These are phyloP conservation scores for Parathielavia hyrcaniae DNA, from an alignment of 495 filamentous ascomycete species.

Conservation along the genomic window DNA sequence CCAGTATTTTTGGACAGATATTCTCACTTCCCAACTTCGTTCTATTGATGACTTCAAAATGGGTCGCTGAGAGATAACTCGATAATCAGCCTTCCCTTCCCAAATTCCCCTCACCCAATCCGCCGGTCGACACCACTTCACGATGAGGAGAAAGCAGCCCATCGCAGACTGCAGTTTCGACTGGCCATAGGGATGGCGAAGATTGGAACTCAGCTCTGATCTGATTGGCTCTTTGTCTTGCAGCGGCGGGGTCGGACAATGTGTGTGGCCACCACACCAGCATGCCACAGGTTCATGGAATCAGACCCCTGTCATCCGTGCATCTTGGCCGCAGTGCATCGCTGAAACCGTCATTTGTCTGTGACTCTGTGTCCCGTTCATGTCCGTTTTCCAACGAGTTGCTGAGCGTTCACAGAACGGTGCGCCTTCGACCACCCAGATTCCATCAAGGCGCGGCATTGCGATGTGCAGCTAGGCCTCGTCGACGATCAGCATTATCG, in stretches of 20 bases:
- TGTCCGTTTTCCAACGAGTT: conserved; percentile 6
- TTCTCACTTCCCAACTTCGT: too few relatives aligned
- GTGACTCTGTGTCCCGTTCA: conserved; percentile 3
- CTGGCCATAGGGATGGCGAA: conserved; percentile 18
- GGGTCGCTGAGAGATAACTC: too few relatives aligned
- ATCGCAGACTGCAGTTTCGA: conserved; percentile 29
- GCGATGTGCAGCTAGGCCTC: background rate
- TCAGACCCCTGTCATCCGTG: conserved; percentile 28
- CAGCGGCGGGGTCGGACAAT: conserved; percentile 25
- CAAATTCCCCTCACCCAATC: conserved; percentile 5
- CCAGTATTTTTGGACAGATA: too few relatives aligned
- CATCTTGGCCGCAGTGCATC: conserved; percentile 10
- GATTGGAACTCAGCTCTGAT: conserved; percentile 20
- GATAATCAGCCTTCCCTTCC: too few relatives aligned
- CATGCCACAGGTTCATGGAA: background rate
- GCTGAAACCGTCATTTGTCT: conserved; percentile 22
- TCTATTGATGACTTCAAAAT: too few relatives aligned
- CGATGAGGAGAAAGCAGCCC: conserved; percentile 1
- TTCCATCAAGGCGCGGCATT: background rate
- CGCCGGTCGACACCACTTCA: conserved; percentile 13
- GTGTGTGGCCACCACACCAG: conserved; percentile 28
- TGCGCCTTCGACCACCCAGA: background rate
- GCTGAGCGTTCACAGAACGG: background rate
- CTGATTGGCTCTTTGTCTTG: conserved; percentile 31
- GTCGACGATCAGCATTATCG: background rate